Conservation (phyloP, 768 basidiomycete genomes). For the Pleurotus platypus region DNA sequence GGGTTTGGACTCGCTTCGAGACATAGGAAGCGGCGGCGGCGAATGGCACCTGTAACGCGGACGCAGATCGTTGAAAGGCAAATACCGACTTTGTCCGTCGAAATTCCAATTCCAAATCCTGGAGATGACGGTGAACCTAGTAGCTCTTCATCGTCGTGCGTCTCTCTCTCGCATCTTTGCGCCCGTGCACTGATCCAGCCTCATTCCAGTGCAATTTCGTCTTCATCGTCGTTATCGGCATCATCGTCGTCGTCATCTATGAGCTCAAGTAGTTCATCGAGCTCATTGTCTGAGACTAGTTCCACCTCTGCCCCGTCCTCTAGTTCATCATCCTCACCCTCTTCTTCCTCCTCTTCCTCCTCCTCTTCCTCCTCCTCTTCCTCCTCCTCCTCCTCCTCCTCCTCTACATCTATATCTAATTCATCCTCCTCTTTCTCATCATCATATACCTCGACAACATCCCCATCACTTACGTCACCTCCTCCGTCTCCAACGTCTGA, state of each 20-base stretch:
- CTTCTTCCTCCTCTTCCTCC: not conserved
- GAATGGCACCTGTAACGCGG: not conserved
- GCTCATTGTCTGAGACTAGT: not conserved
- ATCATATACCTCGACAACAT: not conserved
- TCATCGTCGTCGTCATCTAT: not conserved
- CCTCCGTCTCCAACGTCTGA: not conserved
- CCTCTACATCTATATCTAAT: not conserved
- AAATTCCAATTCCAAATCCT: not conserved
- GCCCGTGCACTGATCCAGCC: not conserved
- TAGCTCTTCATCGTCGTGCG: slow-evolving; percentile 1
- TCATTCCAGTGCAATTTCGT: not conserved
- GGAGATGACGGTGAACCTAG: not conserved
- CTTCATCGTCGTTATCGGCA: not conserved
- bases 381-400: not conserved
- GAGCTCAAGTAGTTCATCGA: not conserved
- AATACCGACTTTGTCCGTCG: not conserved
- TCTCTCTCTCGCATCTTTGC: not conserved
- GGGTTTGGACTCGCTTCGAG: not conserved
- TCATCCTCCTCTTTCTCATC: not conserved
- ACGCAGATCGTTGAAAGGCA: not conserved
- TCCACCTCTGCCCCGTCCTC: not conserved
- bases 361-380: not conserved
- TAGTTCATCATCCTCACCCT: not conserved
- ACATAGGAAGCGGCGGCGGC: not conserved
- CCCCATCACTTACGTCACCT: not conserved